Evolutionary conservation across 2,329 filamentous ascomycete genomes (phyloP).

Genomic region (Phoma sp.): DNA sequence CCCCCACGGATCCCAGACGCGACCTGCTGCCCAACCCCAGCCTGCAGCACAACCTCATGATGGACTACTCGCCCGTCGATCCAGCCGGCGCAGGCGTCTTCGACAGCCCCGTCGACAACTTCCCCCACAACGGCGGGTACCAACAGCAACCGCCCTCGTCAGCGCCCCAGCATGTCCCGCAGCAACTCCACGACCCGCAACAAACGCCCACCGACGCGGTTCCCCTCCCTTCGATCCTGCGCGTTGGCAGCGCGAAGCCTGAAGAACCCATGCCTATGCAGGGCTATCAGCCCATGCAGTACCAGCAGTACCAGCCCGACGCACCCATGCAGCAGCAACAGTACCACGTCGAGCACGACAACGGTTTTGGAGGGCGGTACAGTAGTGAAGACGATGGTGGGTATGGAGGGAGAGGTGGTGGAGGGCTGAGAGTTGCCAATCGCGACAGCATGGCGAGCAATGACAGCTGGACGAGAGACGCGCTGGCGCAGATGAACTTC

Average conservation of each 20-base stretch:
- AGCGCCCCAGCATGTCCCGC: neutral
- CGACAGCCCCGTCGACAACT: conserved; percentile 5
- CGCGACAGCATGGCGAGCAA: conserved; percentile 36
- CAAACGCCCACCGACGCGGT: conserved; percentile 18
- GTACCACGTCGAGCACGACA: conserved; percentile 4
- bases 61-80: conserved; percentile 51
- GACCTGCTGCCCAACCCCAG: conserved; percentile 28
- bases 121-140: conserved; percentile 10
- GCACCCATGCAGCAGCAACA: conserved; percentile 6
- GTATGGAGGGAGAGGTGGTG: conserved; percentile 22
- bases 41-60: conserved; percentile 5
- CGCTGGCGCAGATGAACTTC: conserved; percentile 18
- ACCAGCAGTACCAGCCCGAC: conserved; percentile 8
- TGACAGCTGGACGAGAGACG: conserved; percentile 16
- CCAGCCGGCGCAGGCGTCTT: conserved; percentile 16
- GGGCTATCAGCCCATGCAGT: conserved; percentile 8
- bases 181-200: conserved; percentile 13
- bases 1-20: conserved; percentile 50
- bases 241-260: conserved; percentile 15
- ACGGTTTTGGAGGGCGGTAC: conserved; percentile 9
- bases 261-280: conserved; percentile 6
- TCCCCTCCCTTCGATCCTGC: conserved; percentile 22
- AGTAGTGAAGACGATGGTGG: conserved; percentile 16
- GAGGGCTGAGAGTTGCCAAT: conserved; percentile 53
- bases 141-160: neutral